Evolutionary conservation across 257 asterid genomes (phyloP).

Genomic region (Lavandula angustifolia): DNA sequence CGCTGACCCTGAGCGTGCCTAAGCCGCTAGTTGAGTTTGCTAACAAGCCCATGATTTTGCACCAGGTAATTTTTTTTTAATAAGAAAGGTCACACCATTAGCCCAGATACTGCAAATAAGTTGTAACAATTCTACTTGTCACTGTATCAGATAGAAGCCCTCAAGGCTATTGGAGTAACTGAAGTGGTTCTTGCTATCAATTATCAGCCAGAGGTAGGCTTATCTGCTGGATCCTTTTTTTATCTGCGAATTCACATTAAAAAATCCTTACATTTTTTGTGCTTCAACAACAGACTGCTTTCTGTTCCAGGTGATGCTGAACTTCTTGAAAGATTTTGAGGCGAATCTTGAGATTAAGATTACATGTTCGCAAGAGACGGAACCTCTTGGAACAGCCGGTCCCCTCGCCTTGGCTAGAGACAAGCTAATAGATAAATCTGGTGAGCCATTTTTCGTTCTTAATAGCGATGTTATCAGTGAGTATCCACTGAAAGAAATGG

Average conservation of each 20-base stretch:
- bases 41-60: slow-evolving; percentile 98
- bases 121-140: slow-evolving; percentile 22
- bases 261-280: background rate
- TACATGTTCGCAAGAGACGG: slow-evolving; percentile 94
- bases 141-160: slow-evolving; percentile 77
- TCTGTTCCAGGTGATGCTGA: slow-evolving; percentile 73
- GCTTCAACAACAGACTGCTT: slow-evolving; percentile 15
- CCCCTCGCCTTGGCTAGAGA: slow-evolving; percentile 99
- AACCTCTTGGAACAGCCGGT: slow-evolving; percentile 98
- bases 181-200: slow-evolving; percentile 95
- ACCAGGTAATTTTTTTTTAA: too few species aligned
- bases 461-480: slow-evolving; percentile 96
- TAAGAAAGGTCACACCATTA: too few species aligned
- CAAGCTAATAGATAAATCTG: slow-evolving; percentile 75
- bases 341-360: slow-evolving; percentile 89
- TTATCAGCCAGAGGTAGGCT: slow-evolving; percentile 89
- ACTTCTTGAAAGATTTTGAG: slow-evolving; percentile 91
- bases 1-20: slow-evolving; percentile 86
- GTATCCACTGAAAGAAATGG: slow-evolving; percentile 85
- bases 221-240: slow-evolving; percentile 7
- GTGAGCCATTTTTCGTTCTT: slow-evolving; percentile 93
- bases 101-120: too few species aligned
- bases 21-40: slow-evolving; percentile 97
- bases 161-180: slow-evolving; percentile 87
- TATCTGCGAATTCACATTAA: background rate